Percentiles rank a stretch among this genome's conserved stretches.
Conservation (phyloP, 1,139 yeast species). For the Hansenula lynferdii region DNA sequence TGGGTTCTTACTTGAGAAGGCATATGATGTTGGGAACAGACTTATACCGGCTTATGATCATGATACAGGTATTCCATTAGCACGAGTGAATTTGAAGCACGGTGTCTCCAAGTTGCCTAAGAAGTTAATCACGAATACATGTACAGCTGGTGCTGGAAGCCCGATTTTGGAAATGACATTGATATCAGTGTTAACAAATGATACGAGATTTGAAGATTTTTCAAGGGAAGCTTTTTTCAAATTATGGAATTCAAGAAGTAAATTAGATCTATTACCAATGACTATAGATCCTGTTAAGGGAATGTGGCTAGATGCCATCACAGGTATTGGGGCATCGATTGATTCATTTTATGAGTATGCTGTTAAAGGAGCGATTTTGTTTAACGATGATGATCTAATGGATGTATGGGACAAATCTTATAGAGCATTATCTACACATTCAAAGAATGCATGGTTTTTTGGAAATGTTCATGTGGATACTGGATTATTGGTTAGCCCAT, state of each 20-base stretch:
- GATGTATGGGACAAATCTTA: constrained; percentile 58
- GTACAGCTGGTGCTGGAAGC: constrained; percentile 84
- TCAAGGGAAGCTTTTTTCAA: constrained; percentile 62
- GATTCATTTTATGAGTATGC: constrained; percentile 93
- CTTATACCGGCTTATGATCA: constrained; percentile 63
- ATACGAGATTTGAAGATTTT: constrained; percentile 59
- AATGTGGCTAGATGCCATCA: constrained; percentile 52
- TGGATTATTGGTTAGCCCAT: constrained; percentile 49
- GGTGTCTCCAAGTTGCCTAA: constrained; percentile 40
- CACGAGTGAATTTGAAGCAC: constrained; percentile 58
- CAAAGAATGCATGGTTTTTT: constrained; percentile 52
- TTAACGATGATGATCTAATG: constrained; percentile 59
- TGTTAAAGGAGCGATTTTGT: constrained; percentile 67
- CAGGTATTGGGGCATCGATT: constrained; percentile 91
- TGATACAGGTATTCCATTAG: constrained; percentile 61
- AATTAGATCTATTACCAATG: constrained; percentile 70
- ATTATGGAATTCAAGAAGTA: constrained; percentile 65
- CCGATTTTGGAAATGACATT: constrained; percentile 77
- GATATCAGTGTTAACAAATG: constrained; percentile 68
- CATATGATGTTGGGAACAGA: constrained; percentile 66
- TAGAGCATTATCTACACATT: constrained; percentile 47
- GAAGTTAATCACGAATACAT: constrained; percentile 50
- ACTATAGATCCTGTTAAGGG: constrained; percentile 59
- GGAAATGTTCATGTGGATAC: constrained; percentile 49
- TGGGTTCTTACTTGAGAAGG: constrained; percentile 64